phyloP scores from a whole-genome alignment of 2,329 filamentous ascomycete genomes.

The Fusarium solani-melongenae region DNA sequence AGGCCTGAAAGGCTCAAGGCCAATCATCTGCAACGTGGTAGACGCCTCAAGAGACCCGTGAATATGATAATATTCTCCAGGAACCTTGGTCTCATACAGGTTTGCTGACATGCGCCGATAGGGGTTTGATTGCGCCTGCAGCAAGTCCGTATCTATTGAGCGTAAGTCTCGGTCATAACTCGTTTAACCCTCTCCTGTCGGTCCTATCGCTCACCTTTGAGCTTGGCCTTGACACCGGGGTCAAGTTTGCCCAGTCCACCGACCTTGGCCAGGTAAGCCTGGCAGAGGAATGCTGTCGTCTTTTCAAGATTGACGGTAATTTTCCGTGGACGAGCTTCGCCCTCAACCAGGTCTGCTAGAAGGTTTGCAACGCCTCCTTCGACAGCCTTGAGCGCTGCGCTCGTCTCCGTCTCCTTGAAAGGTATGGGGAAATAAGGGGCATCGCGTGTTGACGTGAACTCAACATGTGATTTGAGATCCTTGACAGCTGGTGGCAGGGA shows the following conservation, averaged over 20 bases:
- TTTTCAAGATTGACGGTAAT: constrained; percentile 52
- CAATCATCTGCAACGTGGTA: constrained; percentile 76
- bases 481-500: constrained; percentile 46
- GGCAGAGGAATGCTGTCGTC: constrained; percentile 56
- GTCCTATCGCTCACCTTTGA: constrained; percentile 42
- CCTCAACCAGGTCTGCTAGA: constrained; percentile 44
- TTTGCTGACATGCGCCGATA: constrained; percentile 81
- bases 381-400: constrained; percentile 57
- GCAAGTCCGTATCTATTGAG: constrained; percentile 73
- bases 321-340: constrained; percentile 9
- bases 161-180: not conserved
- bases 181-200: not conserved
- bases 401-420: constrained; percentile 59
- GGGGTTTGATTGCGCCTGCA: constrained; percentile 75
- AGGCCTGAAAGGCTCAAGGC: constrained; percentile 69
- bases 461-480: constrained; percentile 39
- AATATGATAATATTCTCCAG: constrained; percentile 78
- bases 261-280: constrained; percentile 51
- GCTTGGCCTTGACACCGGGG: constrained; percentile 44
- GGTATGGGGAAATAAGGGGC: constrained; percentile 59
- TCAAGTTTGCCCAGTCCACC: constrained; percentile 54
- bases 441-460: constrained; percentile 50
- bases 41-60: constrained; percentile 80
- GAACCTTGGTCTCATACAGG: constrained; percentile 74
- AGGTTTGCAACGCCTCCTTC: constrained; percentile 51